phyloP scores from a whole-genome alignment of 2,329 filamentous ascomycete genomes.

The Venturia pyrina region DNA sequence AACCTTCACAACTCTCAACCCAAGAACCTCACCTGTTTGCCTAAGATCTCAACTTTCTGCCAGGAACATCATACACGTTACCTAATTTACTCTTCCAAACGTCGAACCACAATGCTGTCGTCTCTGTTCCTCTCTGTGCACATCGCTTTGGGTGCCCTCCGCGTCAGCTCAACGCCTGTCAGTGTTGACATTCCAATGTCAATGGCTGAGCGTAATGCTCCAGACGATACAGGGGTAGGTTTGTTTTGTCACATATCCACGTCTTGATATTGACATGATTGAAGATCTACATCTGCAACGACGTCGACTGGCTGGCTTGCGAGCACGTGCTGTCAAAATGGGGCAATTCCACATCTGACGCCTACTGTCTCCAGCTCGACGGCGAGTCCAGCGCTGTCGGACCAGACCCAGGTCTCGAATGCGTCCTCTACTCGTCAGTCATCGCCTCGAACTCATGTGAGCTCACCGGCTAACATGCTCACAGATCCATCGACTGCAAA shows the following conservation, averaged over 20 bases:
- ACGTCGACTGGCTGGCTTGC: neutral
- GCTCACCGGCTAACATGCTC: neutral
- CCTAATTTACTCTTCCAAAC: neutral
- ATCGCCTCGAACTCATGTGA: neutral
- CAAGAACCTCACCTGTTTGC: neutral
- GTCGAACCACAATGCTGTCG: constrained; percentile 1
- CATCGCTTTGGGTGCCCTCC: neutral
- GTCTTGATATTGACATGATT: neutral
- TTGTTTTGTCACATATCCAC: neutral
- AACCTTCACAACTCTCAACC: neutral
- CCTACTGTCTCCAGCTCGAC: neutral
- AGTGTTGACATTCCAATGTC: neutral
- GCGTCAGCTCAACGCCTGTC: neutral
- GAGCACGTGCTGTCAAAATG: neutral
- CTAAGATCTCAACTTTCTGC: neutral
- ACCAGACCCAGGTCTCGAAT: constrained; percentile 1
- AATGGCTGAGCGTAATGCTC: neutral
- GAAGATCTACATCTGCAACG: neutral
- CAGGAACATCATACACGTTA: neutral
- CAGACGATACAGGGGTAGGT: neutral
- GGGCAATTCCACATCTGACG: neutral
- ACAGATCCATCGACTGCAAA: neutral
- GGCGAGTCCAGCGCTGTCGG: neutral
- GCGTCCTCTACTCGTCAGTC: neutral
- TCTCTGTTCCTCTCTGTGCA: neutral